Evolutionary conservation across 2,329 filamentous ascomycete genomes (phyloP).

Genomic region (Emmonsiellopsis sp.): DNA sequence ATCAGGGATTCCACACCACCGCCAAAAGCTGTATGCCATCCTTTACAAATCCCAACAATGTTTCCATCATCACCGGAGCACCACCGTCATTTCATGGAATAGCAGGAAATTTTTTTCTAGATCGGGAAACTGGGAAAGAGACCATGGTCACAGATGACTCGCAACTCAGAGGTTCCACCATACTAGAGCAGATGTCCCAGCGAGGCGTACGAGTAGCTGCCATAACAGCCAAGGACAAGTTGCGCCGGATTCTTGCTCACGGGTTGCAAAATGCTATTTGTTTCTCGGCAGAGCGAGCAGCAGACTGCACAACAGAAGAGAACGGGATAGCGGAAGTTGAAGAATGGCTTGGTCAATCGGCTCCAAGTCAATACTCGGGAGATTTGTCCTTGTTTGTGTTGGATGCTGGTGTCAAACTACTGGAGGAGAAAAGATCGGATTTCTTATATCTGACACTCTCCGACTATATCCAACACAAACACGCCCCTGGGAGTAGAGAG

Average conservation of each 20-base stretch:
- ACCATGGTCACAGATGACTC: slow-evolving; percentile 35
- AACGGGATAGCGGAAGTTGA: slow-evolving; percentile 30
- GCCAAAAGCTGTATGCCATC: slow-evolving; percentile 36
- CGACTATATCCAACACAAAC: slow-evolving; percentile 39
- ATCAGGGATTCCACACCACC: slow-evolving; percentile 30
- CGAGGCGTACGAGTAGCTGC: slow-evolving; percentile 34
- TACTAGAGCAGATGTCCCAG: slow-evolving; percentile 32
- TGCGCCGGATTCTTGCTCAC: slow-evolving; percentile 33
- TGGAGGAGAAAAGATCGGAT: slow-evolving; percentile 32
- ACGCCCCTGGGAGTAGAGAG: slow-evolving; percentile 28
- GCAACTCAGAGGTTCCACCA: slow-evolving; percentile 33
- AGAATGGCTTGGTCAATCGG: slow-evolving; percentile 27
- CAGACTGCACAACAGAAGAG: slow-evolving; percentile 21
- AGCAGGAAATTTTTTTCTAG: slow-evolving; percentile 37
- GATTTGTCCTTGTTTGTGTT: slow-evolving; percentile 38
- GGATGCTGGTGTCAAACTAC: slow-evolving; percentile 35
- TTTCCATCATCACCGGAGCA: slow-evolving; percentile 37
- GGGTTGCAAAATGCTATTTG: slow-evolving; percentile 29
- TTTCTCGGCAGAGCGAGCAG: slow-evolving; percentile 31
- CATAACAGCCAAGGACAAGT: slow-evolving; percentile 39
- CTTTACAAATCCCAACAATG: slow-evolving; percentile 39
- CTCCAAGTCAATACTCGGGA: slow-evolving; percentile 35
- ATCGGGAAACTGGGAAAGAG: slow-evolving; percentile 30
- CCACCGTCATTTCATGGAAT: slow-evolving; percentile 35
- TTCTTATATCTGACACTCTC: slow-evolving; percentile 38